Conservation (phyloP, 306 rosid species). For the Glycine soja region DNA sequence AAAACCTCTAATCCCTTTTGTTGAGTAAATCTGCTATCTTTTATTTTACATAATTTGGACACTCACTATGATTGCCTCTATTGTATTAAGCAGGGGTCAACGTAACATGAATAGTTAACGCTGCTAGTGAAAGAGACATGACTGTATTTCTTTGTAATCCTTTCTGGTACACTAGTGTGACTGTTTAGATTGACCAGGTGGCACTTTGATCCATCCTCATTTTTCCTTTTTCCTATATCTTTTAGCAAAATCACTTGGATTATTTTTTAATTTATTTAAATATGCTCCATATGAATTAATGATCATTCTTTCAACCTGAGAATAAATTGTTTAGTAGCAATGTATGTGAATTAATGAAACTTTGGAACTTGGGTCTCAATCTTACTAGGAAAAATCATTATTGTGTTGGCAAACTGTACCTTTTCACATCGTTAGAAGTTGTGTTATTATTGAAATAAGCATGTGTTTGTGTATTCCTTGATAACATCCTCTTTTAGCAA, state of each 20-base stretch:
- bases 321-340: neutral
- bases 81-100: too few species aligned
- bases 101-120: too few species aligned
- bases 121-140: too few species aligned
- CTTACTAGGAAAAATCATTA: neutral
- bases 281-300: neutral
- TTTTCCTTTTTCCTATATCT: neutral
- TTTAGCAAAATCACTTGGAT: slow-evolving; percentile 11
- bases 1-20: too few species aligned
- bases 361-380: neutral
- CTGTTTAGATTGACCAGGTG: neutral
- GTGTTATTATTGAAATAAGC: too few species aligned
- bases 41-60: too few species aligned
- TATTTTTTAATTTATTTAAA: neutral
- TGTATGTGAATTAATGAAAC: neutral
- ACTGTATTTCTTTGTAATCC: neutral
- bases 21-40: too few species aligned
- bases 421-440: neutral
- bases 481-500: too few species aligned
- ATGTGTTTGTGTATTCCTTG: too few species aligned
- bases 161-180: neutral
- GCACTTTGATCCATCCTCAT: slow-evolving; percentile 3
- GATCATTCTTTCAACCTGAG: neutral
- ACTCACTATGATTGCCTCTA: too few species aligned
- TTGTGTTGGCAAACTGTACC: neutral